Evolutionary conservation across 441 rosid genomes (phyloP).

Genomic region (Jatropha podagrica): DNA sequence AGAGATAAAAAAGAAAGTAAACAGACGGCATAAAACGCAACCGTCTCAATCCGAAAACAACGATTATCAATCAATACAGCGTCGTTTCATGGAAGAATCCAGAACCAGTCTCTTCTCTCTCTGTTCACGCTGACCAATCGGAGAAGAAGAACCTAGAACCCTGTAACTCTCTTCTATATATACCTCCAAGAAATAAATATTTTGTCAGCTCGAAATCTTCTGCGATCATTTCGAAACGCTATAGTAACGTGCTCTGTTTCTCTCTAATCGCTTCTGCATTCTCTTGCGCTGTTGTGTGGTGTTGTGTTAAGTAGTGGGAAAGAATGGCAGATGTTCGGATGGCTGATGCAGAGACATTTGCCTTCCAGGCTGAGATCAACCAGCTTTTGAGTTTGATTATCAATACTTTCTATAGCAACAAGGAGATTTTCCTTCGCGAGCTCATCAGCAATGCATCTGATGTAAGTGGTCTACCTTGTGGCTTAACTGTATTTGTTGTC

Average conservation of each 20-base stretch:
- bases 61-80: constrained; percentile 25
- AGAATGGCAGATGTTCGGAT: constrained; percentile 44
- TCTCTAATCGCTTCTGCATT: background rate
- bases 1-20: background rate
- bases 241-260: background rate
- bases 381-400: constrained; percentile 77
- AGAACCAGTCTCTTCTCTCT: constrained; percentile 33
- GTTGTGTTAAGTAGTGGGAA: background rate
- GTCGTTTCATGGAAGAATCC: constrained; percentile 54
- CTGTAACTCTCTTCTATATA: constrained; percentile 21
- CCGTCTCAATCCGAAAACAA: background rate
- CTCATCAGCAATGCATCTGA: constrained; percentile 81
- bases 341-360: constrained; percentile 71
- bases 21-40: background rate
- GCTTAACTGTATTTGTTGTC: background rate
- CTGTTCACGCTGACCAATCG: background rate
- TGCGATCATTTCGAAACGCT: background rate
- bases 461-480: constrained; percentile 33
- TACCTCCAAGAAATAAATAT: background rate
- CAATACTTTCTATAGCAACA: constrained; percentile 88
- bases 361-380: constrained; percentile 89
- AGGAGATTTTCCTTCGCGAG: constrained; percentile 90
- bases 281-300: background rate
- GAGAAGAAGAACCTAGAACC: constrained; percentile 44
- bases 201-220: background rate